These are phyloP conservation scores for Nicotiana undulata DNA, from an alignment of 257 asterid species.

Conservation along the genomic window DNA sequence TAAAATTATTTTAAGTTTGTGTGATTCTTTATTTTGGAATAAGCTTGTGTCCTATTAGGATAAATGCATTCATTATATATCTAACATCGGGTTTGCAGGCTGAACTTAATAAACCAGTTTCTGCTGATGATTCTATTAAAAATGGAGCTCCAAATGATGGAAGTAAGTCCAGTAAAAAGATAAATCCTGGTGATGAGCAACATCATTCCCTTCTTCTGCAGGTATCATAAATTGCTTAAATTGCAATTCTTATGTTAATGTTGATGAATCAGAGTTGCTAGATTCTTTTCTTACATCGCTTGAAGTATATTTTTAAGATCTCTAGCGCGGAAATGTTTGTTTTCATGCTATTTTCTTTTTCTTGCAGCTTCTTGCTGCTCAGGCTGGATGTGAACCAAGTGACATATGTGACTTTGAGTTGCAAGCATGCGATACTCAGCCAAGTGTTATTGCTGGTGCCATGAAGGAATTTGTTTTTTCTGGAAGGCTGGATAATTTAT, in stretches of 20 bases:
- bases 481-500: conserved; percentile 91
- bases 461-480: conserved; percentile 87
- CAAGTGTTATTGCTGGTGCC: conserved; percentile 83
- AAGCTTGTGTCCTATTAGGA: background rate
- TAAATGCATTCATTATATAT: background rate
- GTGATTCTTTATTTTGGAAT: background rate
- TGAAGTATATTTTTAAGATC: background rate
- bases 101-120: conserved; percentile 59
- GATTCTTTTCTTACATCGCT: background rate
- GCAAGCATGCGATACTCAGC: conserved; percentile 94
- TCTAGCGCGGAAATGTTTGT: background rate
- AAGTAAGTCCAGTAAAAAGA: conserved; percentile 27
- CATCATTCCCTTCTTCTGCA: conserved; percentile 89
- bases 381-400: conserved; percentile 71
- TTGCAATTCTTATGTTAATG: background rate
- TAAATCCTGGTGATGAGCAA: conserved; percentile 23
- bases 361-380: conserved; percentile 64
- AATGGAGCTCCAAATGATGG: conserved; percentile 29
- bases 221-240: conserved; percentile 23
- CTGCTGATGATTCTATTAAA: conserved; percentile 38
- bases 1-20: background rate
- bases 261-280: background rate
- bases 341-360: background rate
- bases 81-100: conserved; percentile 35
- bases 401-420: conserved; percentile 90